Percentiles rank a stretch among this genome's conserved stretches.
These are phyloP conservation scores for Akanthomyces dipterigenus DNA, from an alignment of 2,329 filamentous ascomycete genomes.

Conservation along the genomic window DNA sequence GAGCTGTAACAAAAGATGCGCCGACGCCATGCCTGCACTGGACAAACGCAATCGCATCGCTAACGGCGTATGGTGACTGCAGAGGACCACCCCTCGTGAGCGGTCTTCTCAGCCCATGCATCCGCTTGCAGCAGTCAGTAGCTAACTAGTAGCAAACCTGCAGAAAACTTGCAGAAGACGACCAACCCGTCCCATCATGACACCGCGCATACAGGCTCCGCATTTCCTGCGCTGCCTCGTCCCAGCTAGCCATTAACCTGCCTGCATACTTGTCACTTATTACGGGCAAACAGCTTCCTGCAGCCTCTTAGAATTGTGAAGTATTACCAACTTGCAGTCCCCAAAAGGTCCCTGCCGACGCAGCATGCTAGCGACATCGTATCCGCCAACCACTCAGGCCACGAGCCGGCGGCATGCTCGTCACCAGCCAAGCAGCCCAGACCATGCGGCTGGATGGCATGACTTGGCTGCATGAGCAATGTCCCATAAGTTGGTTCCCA, in stretches of 20 bases:
- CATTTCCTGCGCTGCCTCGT: not conserved
- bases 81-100: not conserved
- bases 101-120: slow-evolving; percentile 5
- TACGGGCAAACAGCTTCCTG: not conserved
- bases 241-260: not conserved
- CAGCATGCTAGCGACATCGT: not conserved
- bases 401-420: not conserved
- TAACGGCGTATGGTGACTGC: not conserved
- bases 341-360: not conserved
- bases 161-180: not conserved
- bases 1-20: slow-evolving; percentile 10
- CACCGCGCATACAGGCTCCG: not conserved
- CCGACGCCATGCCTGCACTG: not conserved
- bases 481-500: not conserved
- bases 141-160: not conserved
- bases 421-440: not conserved
- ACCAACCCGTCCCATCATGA: not conserved
- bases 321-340: not conserved
- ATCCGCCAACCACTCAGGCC: not conserved
- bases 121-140: not conserved
- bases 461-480: not conserved
- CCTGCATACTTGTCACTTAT: not conserved
- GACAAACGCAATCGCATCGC: slow-evolving; percentile 5
- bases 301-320: not conserved
- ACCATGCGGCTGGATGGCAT: not conserved